Evolutionary conservation across 2,329 filamentous ascomycete genomes (phyloP).

Genomic region (Chalara sp.): DNA sequence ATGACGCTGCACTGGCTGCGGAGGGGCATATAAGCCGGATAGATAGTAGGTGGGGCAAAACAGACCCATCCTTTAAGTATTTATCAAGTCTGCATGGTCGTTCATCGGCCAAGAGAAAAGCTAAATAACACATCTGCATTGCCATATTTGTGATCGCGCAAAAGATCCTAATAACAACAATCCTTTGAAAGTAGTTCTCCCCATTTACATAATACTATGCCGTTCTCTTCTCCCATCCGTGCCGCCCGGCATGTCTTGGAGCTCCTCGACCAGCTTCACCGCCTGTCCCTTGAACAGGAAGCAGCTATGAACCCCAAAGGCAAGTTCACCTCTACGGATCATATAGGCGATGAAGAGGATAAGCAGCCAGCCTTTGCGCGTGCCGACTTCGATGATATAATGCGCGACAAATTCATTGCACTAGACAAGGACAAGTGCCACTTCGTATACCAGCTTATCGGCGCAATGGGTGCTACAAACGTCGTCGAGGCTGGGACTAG

Average conservation of each 20-base stretch:
- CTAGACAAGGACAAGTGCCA: constrained; percentile 52
- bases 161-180: no score
- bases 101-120: no score
- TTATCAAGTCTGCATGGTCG: no score
- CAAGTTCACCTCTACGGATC: constrained; percentile 9
- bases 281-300: constrained; percentile 28
- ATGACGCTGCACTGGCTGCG: no score
- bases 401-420: constrained; percentile 52
- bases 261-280: constrained; percentile 28
- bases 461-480: constrained; percentile 39
- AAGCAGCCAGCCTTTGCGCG: neutral
- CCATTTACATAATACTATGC: no score
- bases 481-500: constrained; percentile 55
- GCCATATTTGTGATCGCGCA: no score
- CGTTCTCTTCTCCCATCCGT: constrained; percentile 1
- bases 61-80: no score
- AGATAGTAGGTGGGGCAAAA: no score
- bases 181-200: no score
- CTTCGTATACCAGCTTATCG: constrained; percentile 47
- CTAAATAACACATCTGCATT: no score
- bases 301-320: constrained; percentile 10
- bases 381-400: constrained; percentile 29
- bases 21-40: no score
- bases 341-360: constrained; percentile 19
- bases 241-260: constrained; percentile 27